phyloP scores from a whole-genome alignment of 768 basidiomycete genomes.

The Pisolithus tinctorius region DNA sequence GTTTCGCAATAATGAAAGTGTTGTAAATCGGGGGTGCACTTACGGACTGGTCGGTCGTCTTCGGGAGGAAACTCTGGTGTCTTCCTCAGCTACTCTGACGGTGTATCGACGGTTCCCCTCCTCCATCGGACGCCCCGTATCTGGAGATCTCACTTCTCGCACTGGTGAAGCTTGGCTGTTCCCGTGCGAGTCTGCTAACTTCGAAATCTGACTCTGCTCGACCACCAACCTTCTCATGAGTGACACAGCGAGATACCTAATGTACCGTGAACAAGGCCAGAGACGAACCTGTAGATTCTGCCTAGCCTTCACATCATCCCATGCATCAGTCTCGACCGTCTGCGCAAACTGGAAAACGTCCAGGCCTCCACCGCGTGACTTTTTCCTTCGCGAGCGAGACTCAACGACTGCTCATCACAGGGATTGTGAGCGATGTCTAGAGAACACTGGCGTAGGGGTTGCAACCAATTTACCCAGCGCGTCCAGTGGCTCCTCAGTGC shows the following conservation, averaged over 20 bases:
- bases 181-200: slow-evolving; percentile 30
- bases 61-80: slow-evolving; percentile 3
- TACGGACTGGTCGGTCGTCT: slow-evolving; percentile 39
- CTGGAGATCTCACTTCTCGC: slow-evolving; percentile 7
- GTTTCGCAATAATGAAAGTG: not conserved
- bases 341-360: slow-evolving; percentile 78
- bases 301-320: slow-evolving; percentile 54
- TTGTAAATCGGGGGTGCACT: slow-evolving; percentile 5
- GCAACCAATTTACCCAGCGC: slow-evolving; percentile 50
- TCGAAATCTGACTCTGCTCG: slow-evolving; percentile 50
- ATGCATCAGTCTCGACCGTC: slow-evolving; percentile 64
- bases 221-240: not conserved
- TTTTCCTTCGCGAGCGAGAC: slow-evolving; percentile 54
- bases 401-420: slow-evolving; percentile 47
- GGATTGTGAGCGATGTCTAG: slow-evolving; percentile 9
- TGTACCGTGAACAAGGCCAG: not conserved
- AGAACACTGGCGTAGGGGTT: slow-evolving; percentile 8
- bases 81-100: slow-evolving; percentile 26
- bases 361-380: slow-evolving; percentile 38
- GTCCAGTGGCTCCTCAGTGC: slow-evolving; percentile 77
- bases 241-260: not conserved
- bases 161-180: slow-evolving; percentile 11
- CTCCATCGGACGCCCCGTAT: slow-evolving; percentile 24
- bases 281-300: slow-evolving; percentile 57
- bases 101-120: slow-evolving; percentile 44